Base-by-base conservation (phyloP, 345 rosid species). In the Gossypium australe region DNA sequence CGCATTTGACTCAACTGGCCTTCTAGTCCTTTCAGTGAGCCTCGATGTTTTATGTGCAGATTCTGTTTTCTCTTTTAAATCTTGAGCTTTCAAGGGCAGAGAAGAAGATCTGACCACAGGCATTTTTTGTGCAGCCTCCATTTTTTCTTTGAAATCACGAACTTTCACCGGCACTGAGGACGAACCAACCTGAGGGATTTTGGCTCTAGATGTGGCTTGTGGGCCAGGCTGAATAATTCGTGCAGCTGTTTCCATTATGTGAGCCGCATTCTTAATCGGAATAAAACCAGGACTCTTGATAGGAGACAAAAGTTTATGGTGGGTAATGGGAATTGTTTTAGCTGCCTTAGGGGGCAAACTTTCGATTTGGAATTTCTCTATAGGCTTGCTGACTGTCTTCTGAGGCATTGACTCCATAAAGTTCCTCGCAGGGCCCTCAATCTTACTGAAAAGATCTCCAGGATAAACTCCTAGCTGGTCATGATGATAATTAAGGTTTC, bases 171-270 rank as follows among this genome's bases (percentile, higher is more conserved):
- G 93, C 60, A 74, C 90, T 0, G 96, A 87, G 78, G 96, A 85
- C 53, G 91, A 75, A 72, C 94, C 86, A n/a, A 83, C 80, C 0
- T 74, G 57, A n/a, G 92, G 76, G 83, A 87, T 80, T 75, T 82
- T 86, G 27, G 85, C 68, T 79, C 84, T 93, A 29, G 79, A 63
- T 71, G 81, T 29, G 60, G 80, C 62, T 73, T 85, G 88, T 71
- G 86, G 84, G 51, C 76, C 72, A 20, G 93, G 82, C 65, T 89
- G 97, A 2, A 95, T 86, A 71, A 93, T 91, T 79, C 82, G 87
- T 59, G 97, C 89, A 71, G 99, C 99, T 3, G 93, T 98, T 88
- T 95, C 99, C 99, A 95, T 95, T 48, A 95, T 89, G 84, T 85
- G 87, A 79, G 91, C 97, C 78, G 97, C 91, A 81, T 88, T 89